phyloP scores from a whole-genome alignment of 257 asterid species.

The Linaria vulgaris region DNA sequence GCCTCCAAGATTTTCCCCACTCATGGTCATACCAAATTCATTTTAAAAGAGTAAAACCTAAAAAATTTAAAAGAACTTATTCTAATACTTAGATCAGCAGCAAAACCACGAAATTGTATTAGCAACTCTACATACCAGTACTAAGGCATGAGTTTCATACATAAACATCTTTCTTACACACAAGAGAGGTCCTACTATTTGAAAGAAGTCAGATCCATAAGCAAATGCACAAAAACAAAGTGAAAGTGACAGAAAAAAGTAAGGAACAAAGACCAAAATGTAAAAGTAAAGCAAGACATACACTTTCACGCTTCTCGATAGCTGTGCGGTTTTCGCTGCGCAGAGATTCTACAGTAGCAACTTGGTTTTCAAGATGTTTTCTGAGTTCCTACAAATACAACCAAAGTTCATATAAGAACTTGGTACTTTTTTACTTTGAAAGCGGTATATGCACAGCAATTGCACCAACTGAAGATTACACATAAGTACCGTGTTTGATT shows the following conservation, averaged over 20 bases:
- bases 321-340: conserved; percentile 61
- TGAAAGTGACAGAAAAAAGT: not conserved
- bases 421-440: not conserved
- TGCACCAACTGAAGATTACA: conserved; percentile 13
- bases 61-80: not conserved
- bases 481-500: conserved; percentile 73
- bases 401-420: conserved; percentile 13
- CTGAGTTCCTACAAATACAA: conserved; percentile 72
- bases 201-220: conserved; percentile 6
- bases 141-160: conserved; percentile 1
- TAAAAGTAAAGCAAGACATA: conserved; percentile 42
- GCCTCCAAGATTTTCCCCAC: not conserved
- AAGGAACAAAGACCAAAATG: conserved; percentile 17
- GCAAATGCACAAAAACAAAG: not conserved
- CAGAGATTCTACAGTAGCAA: conserved; percentile 59
- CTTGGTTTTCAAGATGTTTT: conserved; percentile 81
- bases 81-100: not conserved
- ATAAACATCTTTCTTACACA: too few relatives aligned
- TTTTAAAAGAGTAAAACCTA: too few relatives aligned
- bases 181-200: not conserved
- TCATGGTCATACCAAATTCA: not conserved
- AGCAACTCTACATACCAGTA: conserved; percentile 3
- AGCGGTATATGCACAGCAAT: conserved; percentile 5
- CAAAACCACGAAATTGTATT: not conserved
- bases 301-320: conserved; percentile 67